Conservation (phyloP, 495 filamentous ascomycete genomes). For the Aspergillus bridgeri region DNA sequence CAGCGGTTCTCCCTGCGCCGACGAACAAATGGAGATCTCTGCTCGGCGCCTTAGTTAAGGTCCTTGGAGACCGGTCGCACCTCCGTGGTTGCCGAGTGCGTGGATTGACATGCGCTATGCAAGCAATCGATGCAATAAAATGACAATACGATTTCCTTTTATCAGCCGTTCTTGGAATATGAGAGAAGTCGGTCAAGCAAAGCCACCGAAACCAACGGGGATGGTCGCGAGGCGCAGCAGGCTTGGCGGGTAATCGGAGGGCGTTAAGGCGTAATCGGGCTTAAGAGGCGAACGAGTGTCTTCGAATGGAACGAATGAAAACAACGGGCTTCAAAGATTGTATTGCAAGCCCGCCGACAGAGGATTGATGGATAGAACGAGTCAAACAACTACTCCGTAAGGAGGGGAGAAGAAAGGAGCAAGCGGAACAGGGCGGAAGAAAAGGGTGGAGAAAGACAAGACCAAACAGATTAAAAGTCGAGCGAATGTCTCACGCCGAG, state of each 20-base stretch:
- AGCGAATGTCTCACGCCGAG: neutral
- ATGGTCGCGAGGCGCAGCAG: constrained; percentile 19
- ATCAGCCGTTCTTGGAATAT: neutral
- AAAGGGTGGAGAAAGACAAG: constrained; percentile 1
- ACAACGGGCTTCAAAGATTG: neutral
- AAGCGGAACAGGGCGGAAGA: neutral
- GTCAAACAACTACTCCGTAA: neutral
- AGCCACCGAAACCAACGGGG: neutral
- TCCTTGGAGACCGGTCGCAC: neutral
- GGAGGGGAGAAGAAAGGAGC: constrained; percentile 2
- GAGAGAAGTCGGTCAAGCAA: neutral
- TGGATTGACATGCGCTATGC: constrained; percentile 6
- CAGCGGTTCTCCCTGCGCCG: neutral
- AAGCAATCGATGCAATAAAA: neutral
- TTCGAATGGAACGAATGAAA: neutral
- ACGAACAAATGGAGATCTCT: neutral
- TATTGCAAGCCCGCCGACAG: neutral
- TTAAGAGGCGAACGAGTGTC: neutral
- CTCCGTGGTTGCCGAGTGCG: neutral
- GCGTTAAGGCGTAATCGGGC: neutral
- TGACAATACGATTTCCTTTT: neutral
- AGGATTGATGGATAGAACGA: neutral
- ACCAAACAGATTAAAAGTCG: neutral
- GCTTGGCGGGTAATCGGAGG: constrained; percentile 11
- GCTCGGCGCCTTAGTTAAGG: neutral